Base-by-base conservation (phyloP, 2,329 filamentous ascomycete genomes). In the Claviceps paspali region DNA sequence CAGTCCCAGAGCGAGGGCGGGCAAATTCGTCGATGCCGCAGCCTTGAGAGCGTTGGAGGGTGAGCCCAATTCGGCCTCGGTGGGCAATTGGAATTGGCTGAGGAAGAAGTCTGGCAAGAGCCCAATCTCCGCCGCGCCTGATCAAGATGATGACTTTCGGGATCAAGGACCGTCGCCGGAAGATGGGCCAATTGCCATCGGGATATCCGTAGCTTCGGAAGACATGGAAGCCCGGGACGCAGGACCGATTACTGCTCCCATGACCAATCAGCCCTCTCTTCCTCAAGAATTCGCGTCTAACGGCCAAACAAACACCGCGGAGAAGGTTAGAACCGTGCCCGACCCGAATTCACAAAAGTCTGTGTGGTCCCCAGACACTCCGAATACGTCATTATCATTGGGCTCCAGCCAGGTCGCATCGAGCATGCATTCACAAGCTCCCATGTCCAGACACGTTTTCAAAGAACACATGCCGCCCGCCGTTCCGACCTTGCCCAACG, bases 121-220 rank as follows among this genome's bases (percentile, higher is more conserved):
- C 28, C 52, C 50, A 12, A 45, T 44, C 11, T 46, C 49, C 10
- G 44, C 48, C 11, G 48, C 49, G 3, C 47, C 54, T 8, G 51
- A 52, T 11, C 50, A 49, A 27, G 44, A 47, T 18, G 38, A 47
- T 40, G 42, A 50, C 42, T 44, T 47, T 42, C 37, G 50, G 18
- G 51, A 51, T 5, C 52, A 53, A 9, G 73, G 75, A 42, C 62
- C 82, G 4, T 82, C 79, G 11, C 79, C 80, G 0, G 71, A 69
- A 40, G 75, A 80, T 47, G 66, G 74, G n/a, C 76, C 76, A 1
- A 85, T 85, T 41, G 68, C 80, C 29, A 85, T 84, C 45, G 79
- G 79, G 10, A 74, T 85, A 35, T 68, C 72, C 11, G 61, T 84
- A 32, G 71, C 79, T 2, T 68, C 73, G 11, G 52, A 52, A 6